A percentile compares a stretch with the other conserved stretches of the same genome.
Conservation (phyloP, 768 basidiomycete species). For the Boletellus ananiceps region DNA sequence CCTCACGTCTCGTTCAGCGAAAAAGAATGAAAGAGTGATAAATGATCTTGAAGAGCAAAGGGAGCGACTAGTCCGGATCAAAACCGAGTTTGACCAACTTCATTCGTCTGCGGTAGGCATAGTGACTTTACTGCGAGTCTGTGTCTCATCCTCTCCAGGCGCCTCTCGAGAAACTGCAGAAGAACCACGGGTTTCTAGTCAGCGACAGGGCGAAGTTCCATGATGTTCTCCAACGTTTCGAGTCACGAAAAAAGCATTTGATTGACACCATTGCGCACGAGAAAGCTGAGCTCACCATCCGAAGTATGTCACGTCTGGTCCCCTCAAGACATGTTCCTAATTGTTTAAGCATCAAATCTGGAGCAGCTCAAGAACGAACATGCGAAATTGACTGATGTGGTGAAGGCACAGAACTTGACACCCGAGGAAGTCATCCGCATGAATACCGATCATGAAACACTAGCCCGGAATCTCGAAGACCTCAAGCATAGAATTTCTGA, state of each 20-base stretch:
- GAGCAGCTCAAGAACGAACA: conserved; percentile 64
- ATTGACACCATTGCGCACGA: conserved; percentile 63
- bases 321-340: neutral
- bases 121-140: neutral
- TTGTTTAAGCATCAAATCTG: conserved; percentile 50
- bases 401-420: conserved; percentile 84
- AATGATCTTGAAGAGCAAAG: conserved; percentile 57
- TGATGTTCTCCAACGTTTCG: conserved; percentile 66
- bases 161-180: conserved; percentile 58
- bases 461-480: conserved; percentile 69
- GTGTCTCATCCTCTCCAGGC: conserved; percentile 37
- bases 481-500: conserved; percentile 73
- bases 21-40: conserved; percentile 66
- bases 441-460: conserved; percentile 82
- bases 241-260: conserved; percentile 62
- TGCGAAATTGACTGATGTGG: conserved; percentile 54
- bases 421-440: conserved; percentile 89
- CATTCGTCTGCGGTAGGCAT: conserved; percentile 54
- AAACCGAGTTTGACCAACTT: conserved; percentile 53
- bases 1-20: conserved; percentile 38
- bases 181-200: conserved; percentile 58
- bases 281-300: conserved; percentile 55
- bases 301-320: conserved; percentile 38
- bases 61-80: conserved; percentile 42
- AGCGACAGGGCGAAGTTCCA: conserved; percentile 77